phyloP scores from a whole-genome alignment of 495 filamentous ascomycete genomes.

The Letharia columbiana region DNA sequence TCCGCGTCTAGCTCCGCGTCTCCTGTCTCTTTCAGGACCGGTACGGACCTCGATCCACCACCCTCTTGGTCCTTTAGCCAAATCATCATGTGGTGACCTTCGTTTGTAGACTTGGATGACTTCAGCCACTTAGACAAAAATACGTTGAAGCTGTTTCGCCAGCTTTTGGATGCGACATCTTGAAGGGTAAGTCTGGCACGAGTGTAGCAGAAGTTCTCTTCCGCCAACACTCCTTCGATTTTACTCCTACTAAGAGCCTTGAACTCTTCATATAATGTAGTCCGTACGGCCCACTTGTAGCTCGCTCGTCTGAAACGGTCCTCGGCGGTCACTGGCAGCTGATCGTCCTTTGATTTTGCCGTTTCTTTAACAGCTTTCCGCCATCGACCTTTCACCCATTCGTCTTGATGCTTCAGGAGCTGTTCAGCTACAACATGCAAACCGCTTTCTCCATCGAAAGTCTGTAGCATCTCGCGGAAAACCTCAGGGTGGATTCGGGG shows the following conservation, averaged over 20 bases:
- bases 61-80: conserved; percentile 46
- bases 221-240: conserved; percentile 81
- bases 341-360: conserved; percentile 9
- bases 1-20: conserved; percentile 74
- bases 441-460: conserved; percentile 72
- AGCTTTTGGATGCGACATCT: conserved; percentile 68
- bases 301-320: conserved; percentile 64
- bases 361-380: conserved; percentile 36
- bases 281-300: conserved; percentile 66
- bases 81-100: conserved; percentile 54
- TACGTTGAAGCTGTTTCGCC: conserved; percentile 71
- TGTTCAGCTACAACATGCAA: conserved; percentile 79
- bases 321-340: conserved; percentile 44
- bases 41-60: conserved; percentile 37
- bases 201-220: conserved; percentile 80
- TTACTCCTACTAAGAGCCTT: conserved; percentile 67
- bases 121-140: conserved; percentile 59
- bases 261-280: conserved; percentile 65
- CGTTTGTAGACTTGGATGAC: conserved; percentile 47
- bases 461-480: conserved; percentile 81
- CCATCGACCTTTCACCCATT: conserved; percentile 70
- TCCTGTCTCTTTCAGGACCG: conserved; percentile 60
- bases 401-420: conserved; percentile 65
- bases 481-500: conserved; percentile 83
- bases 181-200: conserved; percentile 67